phyloP scores from a whole-genome alignment of 2,329 filamentous ascomycete genomes.

The Ceratocystis alfenasii region DNA sequence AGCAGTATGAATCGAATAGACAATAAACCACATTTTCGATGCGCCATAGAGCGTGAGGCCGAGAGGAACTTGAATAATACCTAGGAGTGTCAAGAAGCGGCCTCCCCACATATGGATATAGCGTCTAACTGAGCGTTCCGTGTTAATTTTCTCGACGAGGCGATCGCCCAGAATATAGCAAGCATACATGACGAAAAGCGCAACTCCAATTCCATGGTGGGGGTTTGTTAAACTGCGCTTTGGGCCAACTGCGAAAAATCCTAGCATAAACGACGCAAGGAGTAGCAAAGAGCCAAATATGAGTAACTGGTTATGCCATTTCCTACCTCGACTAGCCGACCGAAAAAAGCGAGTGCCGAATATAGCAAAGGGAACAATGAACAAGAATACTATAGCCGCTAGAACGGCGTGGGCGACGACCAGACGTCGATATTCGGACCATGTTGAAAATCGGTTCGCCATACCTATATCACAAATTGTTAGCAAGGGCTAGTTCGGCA shows the following conservation, averaged over 20 bases:
- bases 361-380: conserved; percentile 61
- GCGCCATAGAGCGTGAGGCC: conserved; percentile 88
- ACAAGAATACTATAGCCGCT: conserved; percentile 60
- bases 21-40: conserved; percentile 69
- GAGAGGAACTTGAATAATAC: conserved; percentile 75
- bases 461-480: conserved; percentile 45
- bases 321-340: conserved; percentile 48
- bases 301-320: conserved; percentile 63
- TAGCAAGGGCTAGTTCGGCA: neutral
- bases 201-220: conserved; percentile 72
- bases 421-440: conserved; percentile 58
- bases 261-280: conserved; percentile 61
- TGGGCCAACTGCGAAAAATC: conserved; percentile 67
- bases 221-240: conserved; percentile 63
- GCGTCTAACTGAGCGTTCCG: conserved; percentile 39
- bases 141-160: conserved; percentile 44
- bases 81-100: conserved; percentile 63
- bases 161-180: conserved; percentile 60
- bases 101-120: conserved; percentile 85
- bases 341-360: conserved; percentile 62
- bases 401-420: conserved; percentile 61
- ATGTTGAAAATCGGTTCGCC: conserved; percentile 63
- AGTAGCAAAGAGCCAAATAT: conserved; percentile 55
- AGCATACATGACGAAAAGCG: conserved; percentile 61
- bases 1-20: conserved; percentile 69